Conservation (phyloP, 768 basidiomycete species). For the Boletus insuetus region DNA sequence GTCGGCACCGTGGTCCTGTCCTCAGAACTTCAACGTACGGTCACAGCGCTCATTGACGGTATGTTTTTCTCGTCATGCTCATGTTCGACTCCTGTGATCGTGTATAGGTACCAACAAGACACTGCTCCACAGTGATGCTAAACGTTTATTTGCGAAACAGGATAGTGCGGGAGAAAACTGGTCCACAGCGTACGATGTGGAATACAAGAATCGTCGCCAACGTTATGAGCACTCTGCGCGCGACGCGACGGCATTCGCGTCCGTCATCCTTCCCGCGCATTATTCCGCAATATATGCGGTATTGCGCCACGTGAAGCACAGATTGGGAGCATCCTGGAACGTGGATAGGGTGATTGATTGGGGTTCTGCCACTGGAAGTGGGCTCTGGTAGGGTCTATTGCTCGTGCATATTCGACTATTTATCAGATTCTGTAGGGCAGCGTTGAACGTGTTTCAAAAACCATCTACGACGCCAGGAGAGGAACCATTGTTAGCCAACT, state of each 20-base stretch:
- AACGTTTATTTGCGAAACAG: conserved; percentile 58
- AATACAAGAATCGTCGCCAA: conserved; percentile 61
- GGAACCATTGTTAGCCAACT: conserved; percentile 39
- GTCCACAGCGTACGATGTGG: conserved; percentile 52
- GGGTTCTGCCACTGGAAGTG: conserved; percentile 81
- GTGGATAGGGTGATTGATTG: conserved; percentile 72
- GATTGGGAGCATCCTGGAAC: conserved; percentile 62
- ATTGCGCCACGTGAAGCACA: conserved; percentile 58
- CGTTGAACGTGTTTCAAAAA: conserved; percentile 61
- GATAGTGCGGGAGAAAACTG: conserved; percentile 39
- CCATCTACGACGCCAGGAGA: conserved; percentile 27
- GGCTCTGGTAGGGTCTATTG: conserved; percentile 61
- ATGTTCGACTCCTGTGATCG: conserved; percentile 8
- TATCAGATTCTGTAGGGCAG: conserved; percentile 50
- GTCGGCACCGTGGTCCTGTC: conserved; percentile 75
- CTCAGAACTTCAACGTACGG: conserved; percentile 62
- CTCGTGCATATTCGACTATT: conserved; percentile 2
- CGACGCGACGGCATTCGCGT: conserved; percentile 82
- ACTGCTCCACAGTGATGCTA: conserved; percentile 65
- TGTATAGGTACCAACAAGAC: conserved; percentile 59
- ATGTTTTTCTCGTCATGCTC: conserved; percentile 12
- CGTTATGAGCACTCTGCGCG: conserved; percentile 56
- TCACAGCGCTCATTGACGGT: conserved; percentile 70
- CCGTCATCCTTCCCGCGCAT: conserved; percentile 82
- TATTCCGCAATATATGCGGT: conserved; percentile 81